phyloP scores from a whole-genome alignment of 768 basidiomycete species.

The Hygrocybe punicea region DNA sequence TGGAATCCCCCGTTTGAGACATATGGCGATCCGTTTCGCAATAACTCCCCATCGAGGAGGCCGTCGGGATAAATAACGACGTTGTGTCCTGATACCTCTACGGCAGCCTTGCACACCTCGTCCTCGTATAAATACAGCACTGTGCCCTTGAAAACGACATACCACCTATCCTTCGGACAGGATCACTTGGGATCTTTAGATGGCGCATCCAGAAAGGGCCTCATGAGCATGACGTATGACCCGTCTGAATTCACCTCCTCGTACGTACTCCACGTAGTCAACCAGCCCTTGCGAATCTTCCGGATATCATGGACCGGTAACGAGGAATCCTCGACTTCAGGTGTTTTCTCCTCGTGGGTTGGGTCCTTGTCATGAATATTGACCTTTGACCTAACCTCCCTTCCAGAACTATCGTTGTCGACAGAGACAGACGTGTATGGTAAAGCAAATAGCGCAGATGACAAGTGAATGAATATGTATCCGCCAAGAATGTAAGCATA shows the following conservation, averaged over 20 bases:
- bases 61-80: constrained; percentile 74
- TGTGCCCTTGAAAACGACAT: constrained; percentile 85
- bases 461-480: constrained; percentile 82
- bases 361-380: too few relatives aligned
- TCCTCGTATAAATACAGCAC: constrained; percentile 93
- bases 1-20: constrained; percentile 53
- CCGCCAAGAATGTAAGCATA: constrained; percentile 90
- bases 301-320: constrained; percentile 48
- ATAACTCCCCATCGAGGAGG: constrained; percentile 83
- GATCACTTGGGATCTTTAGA: constrained; percentile 82
- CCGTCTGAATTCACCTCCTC: constrained; percentile 60
- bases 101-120: constrained; percentile 90
- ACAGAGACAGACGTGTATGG: constrained; percentile 76
- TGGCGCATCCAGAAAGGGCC: constrained; percentile 74
- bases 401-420: constrained; percentile 48
- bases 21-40: constrained; percentile 88
- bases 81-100: constrained; percentile 77
- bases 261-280: constrained; percentile 77
- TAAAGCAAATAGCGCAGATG: constrained; percentile 52
- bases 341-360: constrained; percentile 8
- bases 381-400: constrained; percentile 31
- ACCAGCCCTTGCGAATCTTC: constrained; percentile 72
- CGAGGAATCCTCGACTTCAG: constrained; percentile 18
- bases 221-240: constrained; percentile 75
- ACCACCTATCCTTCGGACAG: constrained; percentile 90